Percentiles rank a stretch among this genome's conserved stretches.
phyloP scores from a whole-genome alignment of 2,329 filamentous ascomycete species.

The Lachnellula arida region DNA sequence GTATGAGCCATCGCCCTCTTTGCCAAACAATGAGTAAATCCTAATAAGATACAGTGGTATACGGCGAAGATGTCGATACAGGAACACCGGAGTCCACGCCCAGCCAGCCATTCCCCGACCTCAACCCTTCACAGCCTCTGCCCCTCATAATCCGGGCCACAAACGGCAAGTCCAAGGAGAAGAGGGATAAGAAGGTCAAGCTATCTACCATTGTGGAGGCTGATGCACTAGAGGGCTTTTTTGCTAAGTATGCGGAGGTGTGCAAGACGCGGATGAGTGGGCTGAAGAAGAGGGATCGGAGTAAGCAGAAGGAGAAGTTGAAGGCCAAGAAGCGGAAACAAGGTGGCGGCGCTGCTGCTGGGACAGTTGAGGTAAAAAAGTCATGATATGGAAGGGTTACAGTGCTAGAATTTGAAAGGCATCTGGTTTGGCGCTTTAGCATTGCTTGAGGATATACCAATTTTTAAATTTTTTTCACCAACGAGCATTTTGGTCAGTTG shows the following conservation, averaged over 20 bases:
- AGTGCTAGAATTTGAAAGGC: not conserved
- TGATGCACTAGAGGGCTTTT: constrained; percentile 75
- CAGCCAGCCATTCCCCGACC: constrained; percentile 55
- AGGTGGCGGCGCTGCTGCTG: constrained; percentile 14
- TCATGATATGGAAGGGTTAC: not conserved
- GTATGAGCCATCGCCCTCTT: constrained; percentile 39
- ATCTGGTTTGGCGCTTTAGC: not conserved
- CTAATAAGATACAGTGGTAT: constrained; percentile 23
- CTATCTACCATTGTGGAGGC: constrained; percentile 78
- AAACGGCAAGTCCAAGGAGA: constrained; percentile 62
- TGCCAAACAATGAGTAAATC: constrained; percentile 3
- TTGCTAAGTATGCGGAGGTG: constrained; percentile 77
- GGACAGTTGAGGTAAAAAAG: constrained; percentile 23
- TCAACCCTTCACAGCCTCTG: constrained; percentile 52
- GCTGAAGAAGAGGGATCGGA: constrained; percentile 89
- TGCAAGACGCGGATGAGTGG: constrained; percentile 86
- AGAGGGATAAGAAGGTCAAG: constrained; percentile 57
- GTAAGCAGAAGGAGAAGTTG: constrained; percentile 74
- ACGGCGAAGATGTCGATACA: constrained; percentile 18
- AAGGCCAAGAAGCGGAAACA: constrained; percentile 58
- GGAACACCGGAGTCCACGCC: constrained; percentile 37
- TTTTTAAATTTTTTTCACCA: not conserved
- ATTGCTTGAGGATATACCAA: not conserved
- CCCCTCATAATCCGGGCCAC: constrained; percentile 80
- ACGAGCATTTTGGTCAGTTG: not conserved